These are phyloP conservation scores for Waitea zeae DNA, from an alignment of 1,284 basidiomycete species.

Conservation along the genomic window DNA sequence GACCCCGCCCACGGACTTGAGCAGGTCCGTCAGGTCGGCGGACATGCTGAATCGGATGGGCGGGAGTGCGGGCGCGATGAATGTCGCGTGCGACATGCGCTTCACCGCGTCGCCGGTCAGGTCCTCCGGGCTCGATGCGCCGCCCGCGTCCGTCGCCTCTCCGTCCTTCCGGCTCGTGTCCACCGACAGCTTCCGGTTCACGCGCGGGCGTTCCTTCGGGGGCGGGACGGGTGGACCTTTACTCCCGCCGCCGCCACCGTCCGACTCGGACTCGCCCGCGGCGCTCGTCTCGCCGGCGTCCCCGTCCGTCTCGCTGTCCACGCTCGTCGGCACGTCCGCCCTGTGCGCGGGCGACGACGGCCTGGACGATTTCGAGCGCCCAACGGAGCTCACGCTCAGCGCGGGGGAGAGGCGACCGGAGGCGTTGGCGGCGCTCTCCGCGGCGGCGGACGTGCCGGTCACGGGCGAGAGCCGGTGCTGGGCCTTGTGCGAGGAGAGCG, in stretches of 20 bases:
- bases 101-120: conserved; percentile 19
- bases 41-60: conserved; percentile 75
- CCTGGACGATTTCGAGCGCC: too few species aligned
- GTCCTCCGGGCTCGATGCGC: conserved; percentile 14
- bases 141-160: conserved; percentile 6
- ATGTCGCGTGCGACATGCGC: conserved; percentile 51
- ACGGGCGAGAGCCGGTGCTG: neutral
- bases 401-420: conserved; percentile 1
- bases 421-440: neutral
- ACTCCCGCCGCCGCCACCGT: too few species aligned
- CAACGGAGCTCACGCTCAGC: too few species aligned
- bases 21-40: conserved; percentile 60
- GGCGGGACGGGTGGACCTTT: conserved; percentile 30
- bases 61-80: conserved; percentile 63
- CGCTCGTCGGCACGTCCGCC: conserved; percentile 48
- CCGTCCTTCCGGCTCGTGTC: conserved; percentile 9
- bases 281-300: too few species aligned
- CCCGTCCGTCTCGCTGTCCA: conserved; percentile 37
- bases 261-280: conserved; percentile 8
- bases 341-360: too few species aligned
- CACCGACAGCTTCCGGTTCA: neutral
- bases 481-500: neutral
- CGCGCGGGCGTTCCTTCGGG: conserved; percentile 27
- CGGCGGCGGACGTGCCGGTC: too few species aligned
- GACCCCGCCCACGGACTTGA: conserved; percentile 33